phyloP scores from a whole-genome alignment of 805 yeast genomes.

The Candida pseudoglaebosa region DNA sequence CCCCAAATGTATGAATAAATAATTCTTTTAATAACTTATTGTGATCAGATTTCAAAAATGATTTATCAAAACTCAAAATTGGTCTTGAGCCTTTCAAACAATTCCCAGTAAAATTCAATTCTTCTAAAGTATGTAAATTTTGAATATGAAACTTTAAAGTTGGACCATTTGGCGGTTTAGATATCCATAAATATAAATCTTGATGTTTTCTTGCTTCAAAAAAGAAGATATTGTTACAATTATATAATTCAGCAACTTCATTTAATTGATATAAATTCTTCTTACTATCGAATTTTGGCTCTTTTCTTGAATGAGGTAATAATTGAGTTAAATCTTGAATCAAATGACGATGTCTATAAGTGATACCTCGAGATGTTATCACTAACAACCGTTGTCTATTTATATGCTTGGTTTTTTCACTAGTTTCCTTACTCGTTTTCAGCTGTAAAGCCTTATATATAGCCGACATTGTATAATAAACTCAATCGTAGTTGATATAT shows the following conservation, averaged over 20 bases:
- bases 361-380: conserved; percentile 92
- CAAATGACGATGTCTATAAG: conserved; percentile 92
- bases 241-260: conserved; percentile 94
- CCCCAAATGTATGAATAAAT: conserved; percentile 62
- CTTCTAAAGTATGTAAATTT: conserved; percentile 94
- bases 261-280: conserved; percentile 83
- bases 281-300: conserved; percentile 92
- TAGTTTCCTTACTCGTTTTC: conserved; percentile 45
- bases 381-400: conserved; percentile 87
- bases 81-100: conserved; percentile 96
- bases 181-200: conserved; percentile 90
- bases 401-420: conserved; percentile 51
- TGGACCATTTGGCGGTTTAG: conserved; percentile 98
- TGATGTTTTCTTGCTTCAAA: conserved; percentile 96
- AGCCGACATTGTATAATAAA: conserved; percentile 36
- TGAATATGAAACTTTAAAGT: conserved; percentile 90
- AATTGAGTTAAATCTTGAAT: conserved; percentile 74
- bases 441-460: conserved; percentile 44
- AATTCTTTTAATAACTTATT: conserved; percentile 70
- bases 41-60: conserved; percentile 66
- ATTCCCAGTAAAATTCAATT: conserved; percentile 93
- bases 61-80: conserved; percentile 77
- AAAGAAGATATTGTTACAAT: conserved; percentile 91
- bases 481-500: background rate
- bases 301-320: conserved; percentile 93